These are phyloP conservation scores for Pyrenopolyporus hunteri DNA, from an alignment of 495 filamentous ascomycete genomes.

Conservation along the genomic window DNA sequence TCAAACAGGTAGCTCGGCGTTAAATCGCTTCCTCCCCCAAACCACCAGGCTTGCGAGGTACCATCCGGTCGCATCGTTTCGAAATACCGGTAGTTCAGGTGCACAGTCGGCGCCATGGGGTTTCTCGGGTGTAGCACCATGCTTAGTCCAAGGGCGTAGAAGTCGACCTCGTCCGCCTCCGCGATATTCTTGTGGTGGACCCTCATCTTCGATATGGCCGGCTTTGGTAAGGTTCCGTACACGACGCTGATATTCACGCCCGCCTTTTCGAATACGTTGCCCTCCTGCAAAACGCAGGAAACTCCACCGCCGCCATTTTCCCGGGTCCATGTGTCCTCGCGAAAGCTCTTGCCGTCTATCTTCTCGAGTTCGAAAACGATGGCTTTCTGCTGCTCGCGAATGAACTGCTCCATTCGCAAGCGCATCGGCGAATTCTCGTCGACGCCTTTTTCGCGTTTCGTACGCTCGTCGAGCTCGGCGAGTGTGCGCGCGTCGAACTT, in stretches of 20 bases:
- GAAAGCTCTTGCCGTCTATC: constrained; percentile 82
- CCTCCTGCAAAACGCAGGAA: constrained; percentile 92
- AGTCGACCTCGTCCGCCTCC: constrained; percentile 71
- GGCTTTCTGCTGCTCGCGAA: constrained; percentile 86
- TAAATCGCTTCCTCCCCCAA: constrained; percentile 92
- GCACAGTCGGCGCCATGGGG: constrained; percentile 96
- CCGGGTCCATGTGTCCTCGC: constrained; percentile 83
- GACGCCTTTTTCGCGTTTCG: constrained; percentile 69
- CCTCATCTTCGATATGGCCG: constrained; percentile 91
- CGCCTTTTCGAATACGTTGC: constrained; percentile 97
- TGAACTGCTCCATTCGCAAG: constrained; percentile 93
- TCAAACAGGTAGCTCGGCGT: constrained; percentile 95
- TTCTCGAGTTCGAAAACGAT: constrained; percentile 82
- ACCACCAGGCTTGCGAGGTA: constrained; percentile 90
- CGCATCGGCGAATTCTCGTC: constrained; percentile 88
- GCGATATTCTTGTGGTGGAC: constrained; percentile 92
- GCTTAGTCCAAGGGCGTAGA: constrained; percentile 94
- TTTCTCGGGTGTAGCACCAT: constrained; percentile 92
- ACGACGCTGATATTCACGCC: constrained; percentile 95
- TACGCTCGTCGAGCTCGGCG: constrained; percentile 71
- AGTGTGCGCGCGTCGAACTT: constrained; percentile 60
- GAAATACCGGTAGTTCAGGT: constrained; percentile 99
- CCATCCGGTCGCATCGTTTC: constrained; percentile 84
- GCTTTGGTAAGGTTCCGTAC: constrained; percentile 86
- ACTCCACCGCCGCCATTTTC: constrained; percentile 82